Conservation (phyloP, 495 filamentous ascomycete species). For the Penicillium cataractarum region DNA sequence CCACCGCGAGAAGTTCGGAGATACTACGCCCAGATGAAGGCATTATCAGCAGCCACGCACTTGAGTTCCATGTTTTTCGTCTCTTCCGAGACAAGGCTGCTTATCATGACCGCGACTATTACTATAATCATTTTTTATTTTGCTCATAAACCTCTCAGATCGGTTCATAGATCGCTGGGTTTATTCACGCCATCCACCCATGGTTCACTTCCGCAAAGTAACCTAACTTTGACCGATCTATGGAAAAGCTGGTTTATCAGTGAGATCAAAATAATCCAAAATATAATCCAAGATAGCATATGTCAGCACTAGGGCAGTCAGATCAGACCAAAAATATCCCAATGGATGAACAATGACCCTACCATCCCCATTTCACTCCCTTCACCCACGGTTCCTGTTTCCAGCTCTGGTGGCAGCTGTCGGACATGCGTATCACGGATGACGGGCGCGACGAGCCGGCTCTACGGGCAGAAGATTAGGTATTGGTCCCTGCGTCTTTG, state of each 20-base stretch:
- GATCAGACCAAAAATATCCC: neutral
- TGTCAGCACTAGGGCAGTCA: neutral
- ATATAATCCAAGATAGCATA: neutral
- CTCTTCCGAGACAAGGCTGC: neutral
- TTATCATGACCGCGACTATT: neutral
- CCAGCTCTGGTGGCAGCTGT: neutral
- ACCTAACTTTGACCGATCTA: neutral
- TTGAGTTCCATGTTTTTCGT: neutral
- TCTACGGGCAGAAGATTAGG: conserved; percentile 17
- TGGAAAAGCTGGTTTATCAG: neutral
- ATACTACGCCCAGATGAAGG: neutral
- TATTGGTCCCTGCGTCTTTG: conserved; percentile 29
- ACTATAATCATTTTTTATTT: neutral
- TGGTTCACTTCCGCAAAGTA: neutral
- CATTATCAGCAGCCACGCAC: neutral
- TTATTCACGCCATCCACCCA: neutral
- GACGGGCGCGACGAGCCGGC: conserved; percentile 1
- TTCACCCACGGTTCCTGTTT: conserved; percentile 2
- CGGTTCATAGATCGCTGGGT: neutral
- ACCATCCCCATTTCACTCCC: neutral
- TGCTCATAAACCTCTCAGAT: neutral
- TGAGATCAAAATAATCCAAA: neutral
- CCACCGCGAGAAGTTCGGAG: neutral
- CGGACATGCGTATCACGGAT: conserved; percentile 17
- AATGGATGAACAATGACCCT: neutral